phyloP scores from a whole-genome alignment of 2,329 filamentous ascomycete genomes.

The Alternaria hordeiaustralica region DNA sequence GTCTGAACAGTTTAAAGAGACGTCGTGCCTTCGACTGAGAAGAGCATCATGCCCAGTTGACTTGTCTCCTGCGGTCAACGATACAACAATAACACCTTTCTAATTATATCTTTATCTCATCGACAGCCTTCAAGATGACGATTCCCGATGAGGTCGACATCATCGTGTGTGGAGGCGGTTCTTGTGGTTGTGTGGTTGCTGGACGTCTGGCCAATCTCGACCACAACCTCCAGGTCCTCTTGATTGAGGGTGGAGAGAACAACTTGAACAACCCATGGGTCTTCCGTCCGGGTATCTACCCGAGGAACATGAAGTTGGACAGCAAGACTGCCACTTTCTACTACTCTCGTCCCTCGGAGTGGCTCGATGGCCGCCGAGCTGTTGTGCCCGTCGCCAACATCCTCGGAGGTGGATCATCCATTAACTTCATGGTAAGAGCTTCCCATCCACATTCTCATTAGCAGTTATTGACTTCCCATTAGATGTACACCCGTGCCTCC shows the following conservation, averaged over 20 bases:
- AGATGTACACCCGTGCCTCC: constrained; percentile 77
- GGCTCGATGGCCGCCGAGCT: constrained; percentile 72
- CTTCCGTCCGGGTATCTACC: constrained; percentile 76
- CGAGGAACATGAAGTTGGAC: constrained; percentile 79
- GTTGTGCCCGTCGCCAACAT: constrained; percentile 78
- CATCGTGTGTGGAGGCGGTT: constrained; percentile 78
- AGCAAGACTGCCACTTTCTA: constrained; percentile 85
- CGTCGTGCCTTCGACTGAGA: constrained; percentile 17
- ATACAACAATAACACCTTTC: not conserved
- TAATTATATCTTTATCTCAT: constrained; percentile 4
- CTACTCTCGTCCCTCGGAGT: constrained; percentile 75
- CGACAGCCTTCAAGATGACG: constrained; percentile 54
- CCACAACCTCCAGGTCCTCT: constrained; percentile 72
- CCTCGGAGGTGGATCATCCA: constrained; percentile 74
- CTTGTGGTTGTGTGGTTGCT: constrained; percentile 62
- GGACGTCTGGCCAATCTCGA: constrained; percentile 74
- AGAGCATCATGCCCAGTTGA: constrained; percentile 34
- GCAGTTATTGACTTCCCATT: not conserved
- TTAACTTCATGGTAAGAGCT: constrained; percentile 73
- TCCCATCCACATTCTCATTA: too few species aligned
- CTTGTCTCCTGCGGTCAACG: constrained; percentile 37
- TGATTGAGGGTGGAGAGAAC: constrained; percentile 75
- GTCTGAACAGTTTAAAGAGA: constrained; percentile 39
- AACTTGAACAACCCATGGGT: constrained; percentile 81
- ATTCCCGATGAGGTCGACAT: constrained; percentile 82